Evolutionary conservation across 768 basidiomycete genomes (phyloP).

Genomic region (Lentinus brumalis): DNA sequence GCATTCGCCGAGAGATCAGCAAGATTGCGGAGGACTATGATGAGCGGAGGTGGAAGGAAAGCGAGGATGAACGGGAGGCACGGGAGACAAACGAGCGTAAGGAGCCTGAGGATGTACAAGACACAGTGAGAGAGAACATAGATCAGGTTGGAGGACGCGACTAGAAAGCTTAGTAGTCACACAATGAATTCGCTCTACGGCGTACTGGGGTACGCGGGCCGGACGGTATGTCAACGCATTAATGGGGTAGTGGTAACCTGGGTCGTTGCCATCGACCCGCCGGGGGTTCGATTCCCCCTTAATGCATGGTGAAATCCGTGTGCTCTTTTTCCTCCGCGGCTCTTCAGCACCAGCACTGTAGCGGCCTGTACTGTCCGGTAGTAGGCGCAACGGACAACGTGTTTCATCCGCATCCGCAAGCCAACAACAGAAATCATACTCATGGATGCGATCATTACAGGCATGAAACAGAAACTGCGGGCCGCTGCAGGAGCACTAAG

Average conservation of each 20-base stretch:
- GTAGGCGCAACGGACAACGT: no score
- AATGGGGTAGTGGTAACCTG: conserved; percentile 41
- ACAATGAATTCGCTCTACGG: no score
- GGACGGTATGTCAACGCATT: no score
- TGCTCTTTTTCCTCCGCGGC: neutral
- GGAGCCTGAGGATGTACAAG: conserved; percentile 7
- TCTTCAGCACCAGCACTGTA: neutral
- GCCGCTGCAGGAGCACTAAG: neutral
- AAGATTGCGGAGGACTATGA: conserved; percentile 67
- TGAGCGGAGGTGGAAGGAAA: conserved; percentile 34
- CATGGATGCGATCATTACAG: no score
- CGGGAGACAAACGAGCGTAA: conserved; percentile 5
- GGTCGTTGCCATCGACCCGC: conserved; percentile 40
- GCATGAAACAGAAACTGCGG: no score
- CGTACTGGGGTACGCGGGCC: no score
- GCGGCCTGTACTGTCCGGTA: no score
- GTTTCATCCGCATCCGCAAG: no score
- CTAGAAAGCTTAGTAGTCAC: neutral
- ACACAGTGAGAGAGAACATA: conserved; percentile 6
- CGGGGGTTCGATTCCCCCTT: conserved; percentile 21
- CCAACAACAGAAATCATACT: no score
- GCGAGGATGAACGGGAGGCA: conserved; percentile 24
- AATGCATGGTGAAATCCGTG: conserved; percentile 2
- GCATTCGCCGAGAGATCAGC: conserved; percentile 52
- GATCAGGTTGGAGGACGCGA: neutral